Conservation (phyloP, 2,329 filamentous ascomycete genomes). For the Aspergillus neoniger region DNA sequence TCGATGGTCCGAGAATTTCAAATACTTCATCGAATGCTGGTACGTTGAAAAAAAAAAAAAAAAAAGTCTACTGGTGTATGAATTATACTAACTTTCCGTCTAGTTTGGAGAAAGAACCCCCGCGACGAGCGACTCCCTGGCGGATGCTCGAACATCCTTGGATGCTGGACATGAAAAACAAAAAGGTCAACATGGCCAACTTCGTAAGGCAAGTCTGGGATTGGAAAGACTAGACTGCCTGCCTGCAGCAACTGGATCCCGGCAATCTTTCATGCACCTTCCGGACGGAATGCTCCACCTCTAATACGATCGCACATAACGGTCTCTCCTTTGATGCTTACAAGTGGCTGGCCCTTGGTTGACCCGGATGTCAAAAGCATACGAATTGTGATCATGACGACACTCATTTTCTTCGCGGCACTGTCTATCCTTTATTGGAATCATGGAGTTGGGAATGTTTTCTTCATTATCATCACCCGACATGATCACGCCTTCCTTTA, state of each 20-base stretch:
- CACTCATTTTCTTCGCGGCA: constrained; percentile 24
- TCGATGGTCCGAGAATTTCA: constrained; percentile 95
- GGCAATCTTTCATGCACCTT: constrained; percentile 1
- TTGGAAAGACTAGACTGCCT: constrained; percentile 68
- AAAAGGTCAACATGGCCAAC: constrained; percentile 95
- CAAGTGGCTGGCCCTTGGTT: constrained; percentile 31
- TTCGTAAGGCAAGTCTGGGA: constrained; percentile 96
- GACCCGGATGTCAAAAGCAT: constrained; percentile 33
- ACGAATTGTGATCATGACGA: constrained; percentile 29
- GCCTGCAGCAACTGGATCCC: constrained; percentile 4
- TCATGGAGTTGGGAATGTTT: constrained; percentile 25
- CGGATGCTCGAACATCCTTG: constrained; percentile 98
- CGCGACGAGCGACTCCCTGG: constrained; percentile 88
- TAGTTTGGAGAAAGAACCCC: constrained; percentile 91
- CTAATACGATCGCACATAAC: constrained; percentile 26
- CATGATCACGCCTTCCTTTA: constrained; percentile 24
- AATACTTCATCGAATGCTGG: constrained; percentile 99
- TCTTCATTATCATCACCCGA: constrained; percentile 15
- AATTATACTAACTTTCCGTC: constrained; percentile 13
- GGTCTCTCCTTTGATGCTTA: constrained; percentile 27
- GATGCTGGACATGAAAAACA: constrained; percentile 95
- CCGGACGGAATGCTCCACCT: constrained; percentile 9
- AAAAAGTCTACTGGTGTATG: too few relatives aligned
- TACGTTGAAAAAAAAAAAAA: constrained; percentile 45
- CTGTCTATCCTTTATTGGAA: constrained; percentile 24